Evolutionary conservation across 768 basidiomycete genomes (phyloP).

Genomic region (Russula sp.): DNA sequence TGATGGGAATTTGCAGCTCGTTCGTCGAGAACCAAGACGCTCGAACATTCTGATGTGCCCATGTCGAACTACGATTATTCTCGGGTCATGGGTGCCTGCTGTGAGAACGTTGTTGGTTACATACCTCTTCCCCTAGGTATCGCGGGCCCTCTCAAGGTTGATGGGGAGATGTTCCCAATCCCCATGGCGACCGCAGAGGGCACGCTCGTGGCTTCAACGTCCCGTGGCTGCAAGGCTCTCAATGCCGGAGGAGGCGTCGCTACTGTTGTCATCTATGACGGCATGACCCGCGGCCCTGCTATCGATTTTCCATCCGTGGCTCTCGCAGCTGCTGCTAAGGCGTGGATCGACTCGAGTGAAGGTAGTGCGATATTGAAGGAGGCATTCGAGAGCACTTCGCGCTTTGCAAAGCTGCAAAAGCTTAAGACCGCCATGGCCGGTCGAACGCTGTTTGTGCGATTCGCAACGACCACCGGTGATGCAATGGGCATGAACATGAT

Average conservation of each 20-base stretch:
- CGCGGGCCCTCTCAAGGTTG: slow-evolving; percentile 90
- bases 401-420: slow-evolving; percentile 81
- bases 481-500: slow-evolving; percentile 99
- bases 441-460: slow-evolving; percentile 86
- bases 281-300: slow-evolving; percentile 98
- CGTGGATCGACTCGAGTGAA: slow-evolving; percentile 79
- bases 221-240: slow-evolving; percentile 95
- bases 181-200: slow-evolving; percentile 99
- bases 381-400: slow-evolving; percentile 90
- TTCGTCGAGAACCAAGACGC: slow-evolving; percentile 70
- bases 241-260: slow-evolving; percentile 94
- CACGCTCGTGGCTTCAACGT: slow-evolving; percentile 94
- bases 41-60: slow-evolving; percentile 80
- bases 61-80: slow-evolving; percentile 87
- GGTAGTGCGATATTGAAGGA: slow-evolving; percentile 69
- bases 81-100: slow-evolving; percentile 91
- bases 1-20: slow-evolving; percentile 48
- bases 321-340: slow-evolving; percentile 75
- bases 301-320: slow-evolving; percentile 85
- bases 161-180: slow-evolving; percentile 77
- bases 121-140: slow-evolving; percentile 95
- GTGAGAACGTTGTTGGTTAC: slow-evolving; percentile 97
- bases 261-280: slow-evolving; percentile 87
- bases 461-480: slow-evolving; percentile 91
- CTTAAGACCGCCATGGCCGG: slow-evolving; percentile 91